Conservation (phyloP, 176 grass and related monocot genomes). For the Musa schizocarpa region DNA sequence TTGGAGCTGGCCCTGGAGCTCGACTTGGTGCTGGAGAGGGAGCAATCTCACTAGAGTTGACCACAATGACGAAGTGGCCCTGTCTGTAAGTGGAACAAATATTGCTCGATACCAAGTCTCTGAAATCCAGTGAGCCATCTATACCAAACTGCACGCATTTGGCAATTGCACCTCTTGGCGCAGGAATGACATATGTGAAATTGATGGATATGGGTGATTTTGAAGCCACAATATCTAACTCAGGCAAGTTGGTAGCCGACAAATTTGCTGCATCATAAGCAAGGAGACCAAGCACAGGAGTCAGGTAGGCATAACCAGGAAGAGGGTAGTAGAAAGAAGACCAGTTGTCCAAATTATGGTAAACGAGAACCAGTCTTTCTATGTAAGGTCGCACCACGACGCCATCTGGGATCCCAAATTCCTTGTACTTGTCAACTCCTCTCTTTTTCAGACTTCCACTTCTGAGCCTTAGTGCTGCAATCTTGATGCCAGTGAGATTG, state of each 20-base stretch:
- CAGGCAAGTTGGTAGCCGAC: conserved; percentile 33
- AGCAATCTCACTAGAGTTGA: conserved; percentile 51
- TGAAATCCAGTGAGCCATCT: conserved; percentile 45
- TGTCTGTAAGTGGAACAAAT: conserved; percentile 35
- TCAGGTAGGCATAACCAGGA: conserved; percentile 63
- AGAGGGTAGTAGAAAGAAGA: conserved; percentile 55
- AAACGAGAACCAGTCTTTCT: conserved; percentile 64
- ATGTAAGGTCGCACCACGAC: conserved; percentile 64
- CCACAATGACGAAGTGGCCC: conserved; percentile 84
- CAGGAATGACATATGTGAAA: conserved; percentile 32
- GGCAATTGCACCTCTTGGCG: conserved; percentile 18
- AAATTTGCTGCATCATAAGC: conserved; percentile 70
- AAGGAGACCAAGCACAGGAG: conserved; percentile 68
- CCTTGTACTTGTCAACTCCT: conserved; percentile 39
- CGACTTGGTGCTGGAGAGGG: conserved; percentile 34
- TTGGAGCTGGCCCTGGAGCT: conserved; percentile 14
- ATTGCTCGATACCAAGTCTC: conserved; percentile 32
- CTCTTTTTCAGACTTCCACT: conserved; percentile 64
- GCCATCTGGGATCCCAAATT: conserved; percentile 49
- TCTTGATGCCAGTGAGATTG: conserved; percentile 52
- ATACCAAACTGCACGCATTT: conserved; percentile 65
- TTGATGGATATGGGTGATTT: conserved; percentile 32
- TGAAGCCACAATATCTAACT: conserved; percentile 41
- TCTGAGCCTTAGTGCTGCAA: conserved; percentile 56
- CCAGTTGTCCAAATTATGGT: conserved; percentile 51